phyloP scores from a whole-genome alignment of 192 early-diverging fungal genomes.

The Backusella luteola region DNA sequence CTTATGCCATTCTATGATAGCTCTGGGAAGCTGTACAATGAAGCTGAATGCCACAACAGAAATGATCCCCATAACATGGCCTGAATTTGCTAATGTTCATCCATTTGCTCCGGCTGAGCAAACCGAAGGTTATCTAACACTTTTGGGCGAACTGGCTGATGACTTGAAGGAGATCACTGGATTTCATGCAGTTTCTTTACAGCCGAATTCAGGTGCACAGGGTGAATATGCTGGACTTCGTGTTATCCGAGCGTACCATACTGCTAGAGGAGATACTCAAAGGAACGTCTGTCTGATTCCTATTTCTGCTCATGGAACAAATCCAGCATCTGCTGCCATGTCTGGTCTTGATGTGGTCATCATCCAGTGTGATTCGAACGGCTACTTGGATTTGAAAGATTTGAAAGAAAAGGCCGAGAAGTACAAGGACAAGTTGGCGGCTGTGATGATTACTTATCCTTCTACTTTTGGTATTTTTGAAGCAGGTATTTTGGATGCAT shows the following conservation, averaged over 20 bases:
- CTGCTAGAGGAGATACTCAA: slow-evolving; percentile 74
- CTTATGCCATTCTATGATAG: slow-evolving; percentile 97
- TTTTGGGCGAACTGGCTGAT: slow-evolving; percentile 85
- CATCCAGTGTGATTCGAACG: slow-evolving; percentile 88
- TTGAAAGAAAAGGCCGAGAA: slow-evolving; percentile 85
- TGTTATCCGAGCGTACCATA: slow-evolving; percentile 88
- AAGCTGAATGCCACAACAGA: slow-evolving; percentile 99
- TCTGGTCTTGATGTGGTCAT: slow-evolving; percentile 91
- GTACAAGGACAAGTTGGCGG: slow-evolving; percentile 85
- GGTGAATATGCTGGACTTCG: slow-evolving; percentile 98
- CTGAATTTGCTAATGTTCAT: slow-evolving; percentile 93
- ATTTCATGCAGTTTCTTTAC: slow-evolving; percentile 88
- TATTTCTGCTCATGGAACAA: slow-evolving; percentile 98
- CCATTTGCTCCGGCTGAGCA: slow-evolving; percentile 95
- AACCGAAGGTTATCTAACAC: slow-evolving; percentile 85
- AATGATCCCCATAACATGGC: slow-evolving; percentile 99
- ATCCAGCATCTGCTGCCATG: slow-evolving; percentile 98
- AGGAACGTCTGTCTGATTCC: slow-evolving; percentile 96
- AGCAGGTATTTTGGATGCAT: slow-evolving; percentile 80
- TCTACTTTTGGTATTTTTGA: slow-evolving; percentile 99
- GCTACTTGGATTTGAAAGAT: slow-evolving; percentile 90
- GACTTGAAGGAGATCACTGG: slow-evolving; percentile 92
- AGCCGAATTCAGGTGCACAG: slow-evolving; percentile 99
- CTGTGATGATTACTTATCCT: slow-evolving; percentile 98
- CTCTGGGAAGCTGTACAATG: slow-evolving; percentile 99